These are phyloP conservation scores for Talaromyces pinophilus DNA, from an alignment of 2,329 filamentous ascomycete genomes.

Conservation along the genomic window DNA sequence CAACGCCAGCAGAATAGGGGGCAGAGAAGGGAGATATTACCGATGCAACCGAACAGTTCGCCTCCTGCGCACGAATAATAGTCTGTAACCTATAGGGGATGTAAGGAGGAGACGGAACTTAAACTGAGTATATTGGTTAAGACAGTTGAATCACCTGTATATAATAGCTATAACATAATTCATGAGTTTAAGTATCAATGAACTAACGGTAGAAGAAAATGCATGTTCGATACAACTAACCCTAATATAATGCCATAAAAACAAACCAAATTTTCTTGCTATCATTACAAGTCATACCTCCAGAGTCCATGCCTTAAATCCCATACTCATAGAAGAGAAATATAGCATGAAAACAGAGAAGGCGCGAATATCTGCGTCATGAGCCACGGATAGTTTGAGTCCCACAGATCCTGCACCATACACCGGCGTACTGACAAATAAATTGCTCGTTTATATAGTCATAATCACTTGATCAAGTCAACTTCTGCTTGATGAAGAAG, in stretches of 20 bases:
- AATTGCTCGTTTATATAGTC: neutral
- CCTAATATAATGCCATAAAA: conserved; percentile 9
- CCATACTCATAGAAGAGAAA: neutral
- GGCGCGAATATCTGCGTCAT: neutral
- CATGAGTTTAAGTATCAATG: neutral
- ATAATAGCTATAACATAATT: neutral
- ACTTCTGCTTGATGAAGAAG: conserved; percentile 99
- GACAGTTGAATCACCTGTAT: neutral
- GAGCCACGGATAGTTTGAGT: neutral
- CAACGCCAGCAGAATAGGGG: neutral
- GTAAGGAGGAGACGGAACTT: neutral
- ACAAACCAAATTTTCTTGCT: conserved; percentile 16
- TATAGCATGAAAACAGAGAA: neutral
- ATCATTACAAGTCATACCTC: conserved; percentile 18
- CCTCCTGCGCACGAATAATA: neutral
- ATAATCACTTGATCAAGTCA: conserved; percentile 63
- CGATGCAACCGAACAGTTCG: neutral
- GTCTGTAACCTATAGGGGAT: neutral
- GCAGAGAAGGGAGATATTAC: neutral
- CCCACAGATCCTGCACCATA: neutral
- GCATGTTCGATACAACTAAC: neutral
- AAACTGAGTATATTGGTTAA: neutral
- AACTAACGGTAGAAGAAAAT: neutral
- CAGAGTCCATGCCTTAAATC: neutral
- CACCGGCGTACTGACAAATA: neutral